Evolutionary conservation across 352 stramenopile species (phyloP).

Genomic region (Phytophthora tubulina): DNA sequence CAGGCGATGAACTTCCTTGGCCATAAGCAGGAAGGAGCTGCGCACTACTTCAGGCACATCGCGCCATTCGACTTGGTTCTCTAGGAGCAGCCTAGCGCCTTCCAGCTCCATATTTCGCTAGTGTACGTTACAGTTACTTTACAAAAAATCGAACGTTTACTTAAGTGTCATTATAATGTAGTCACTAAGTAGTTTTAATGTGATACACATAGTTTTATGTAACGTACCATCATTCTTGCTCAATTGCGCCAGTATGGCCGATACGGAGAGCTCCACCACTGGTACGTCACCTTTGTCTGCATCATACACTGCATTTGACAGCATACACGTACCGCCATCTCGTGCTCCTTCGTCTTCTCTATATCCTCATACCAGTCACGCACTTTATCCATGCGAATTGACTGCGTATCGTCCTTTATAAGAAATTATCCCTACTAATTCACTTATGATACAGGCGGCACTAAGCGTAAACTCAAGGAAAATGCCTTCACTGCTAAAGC

Average conservation of each 20-base stretch:
- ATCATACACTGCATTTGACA: background rate
- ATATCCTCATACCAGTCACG: slow-evolving; percentile 6
- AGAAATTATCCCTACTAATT: background rate
- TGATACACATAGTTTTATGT: background rate
- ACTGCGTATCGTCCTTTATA: background rate
- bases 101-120: slow-evolving; percentile 14
- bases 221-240: slow-evolving; percentile 17
- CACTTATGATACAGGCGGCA: slow-evolving; percentile 35
- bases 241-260: slow-evolving; percentile 4
- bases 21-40: slow-evolving; percentile 62
- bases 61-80: slow-evolving; percentile 53
- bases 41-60: slow-evolving; percentile 60
- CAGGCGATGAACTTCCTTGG: slow-evolving; percentile 51
- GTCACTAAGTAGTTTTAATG: background rate
- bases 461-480: slow-evolving; percentile 82
- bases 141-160: too few species aligned
- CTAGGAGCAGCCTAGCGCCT: slow-evolving; percentile 36
- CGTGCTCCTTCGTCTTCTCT: slow-evolving; percentile 1
- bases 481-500: slow-evolving; percentile 80
- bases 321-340: background rate
- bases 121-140: too few species aligned
- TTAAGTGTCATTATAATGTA: too few species aligned
- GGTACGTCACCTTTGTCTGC: slow-evolving; percentile 17
- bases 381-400: background rate
- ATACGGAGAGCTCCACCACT: slow-evolving; percentile 24